These are phyloP conservation scores for Hypoxylon sp. DNA, from an alignment of 2,329 filamentous ascomycete genomes.

Conservation along the genomic window DNA sequence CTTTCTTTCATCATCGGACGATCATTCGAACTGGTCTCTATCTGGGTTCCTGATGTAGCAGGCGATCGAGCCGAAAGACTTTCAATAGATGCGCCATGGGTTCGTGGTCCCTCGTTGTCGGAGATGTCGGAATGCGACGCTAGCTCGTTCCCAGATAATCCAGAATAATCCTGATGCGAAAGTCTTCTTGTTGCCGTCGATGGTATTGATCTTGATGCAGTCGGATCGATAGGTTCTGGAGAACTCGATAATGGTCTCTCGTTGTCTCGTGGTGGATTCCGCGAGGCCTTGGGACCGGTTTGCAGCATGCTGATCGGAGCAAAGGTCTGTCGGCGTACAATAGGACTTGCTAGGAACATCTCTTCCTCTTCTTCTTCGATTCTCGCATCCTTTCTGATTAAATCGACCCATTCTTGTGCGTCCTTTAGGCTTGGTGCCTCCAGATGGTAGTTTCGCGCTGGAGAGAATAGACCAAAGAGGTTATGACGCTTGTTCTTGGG, in stretches of 20 bases:
- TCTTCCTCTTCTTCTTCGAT: constrained; percentile 91
- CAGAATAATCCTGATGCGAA: constrained; percentile 73
- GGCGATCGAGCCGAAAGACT: constrained; percentile 55
- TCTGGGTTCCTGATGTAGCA: constrained; percentile 43
- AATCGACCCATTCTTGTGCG: constrained; percentile 84
- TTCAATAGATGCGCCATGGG: constrained; percentile 62
- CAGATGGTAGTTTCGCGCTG: constrained; percentile 89
- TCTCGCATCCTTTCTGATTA: constrained; percentile 80
- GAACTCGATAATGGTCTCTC: constrained; percentile 65
- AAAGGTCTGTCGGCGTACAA: constrained; percentile 59
- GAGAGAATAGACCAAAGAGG: constrained; percentile 92
- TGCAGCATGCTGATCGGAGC: constrained; percentile 42
- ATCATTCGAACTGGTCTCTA: constrained; percentile 40
- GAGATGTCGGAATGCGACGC: constrained; percentile 90
- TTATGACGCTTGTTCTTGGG: constrained; percentile 86
- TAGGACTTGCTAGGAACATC: constrained; percentile 75
- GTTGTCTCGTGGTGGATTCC: constrained; percentile 43
- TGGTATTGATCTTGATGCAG: constrained; percentile 47
- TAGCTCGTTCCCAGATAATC: constrained; percentile 69
- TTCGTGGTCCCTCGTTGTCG: constrained; percentile 65
- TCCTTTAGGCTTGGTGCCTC: constrained; percentile 78
- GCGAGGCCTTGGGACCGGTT: constrained; percentile 35
- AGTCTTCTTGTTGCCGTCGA: constrained; percentile 57
- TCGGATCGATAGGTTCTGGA: constrained; percentile 63
- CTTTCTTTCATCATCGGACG: constrained; percentile 53